Evolutionary conservation across 129 eudicot genomes (phyloP).

Genomic region (Pseudognaphalium luteoalbum): DNA sequence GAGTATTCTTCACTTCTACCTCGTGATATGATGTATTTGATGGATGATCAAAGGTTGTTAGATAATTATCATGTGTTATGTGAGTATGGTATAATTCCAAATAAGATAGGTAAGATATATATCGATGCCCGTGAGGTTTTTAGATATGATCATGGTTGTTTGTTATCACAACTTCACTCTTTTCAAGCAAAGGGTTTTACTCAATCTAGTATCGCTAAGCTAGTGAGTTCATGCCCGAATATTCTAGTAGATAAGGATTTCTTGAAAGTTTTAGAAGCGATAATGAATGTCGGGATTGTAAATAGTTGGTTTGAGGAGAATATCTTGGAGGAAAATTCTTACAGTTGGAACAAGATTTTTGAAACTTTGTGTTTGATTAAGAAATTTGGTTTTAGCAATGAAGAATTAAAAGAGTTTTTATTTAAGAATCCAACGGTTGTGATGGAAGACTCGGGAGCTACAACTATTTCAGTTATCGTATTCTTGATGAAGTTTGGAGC

Average conservation of each 20-base stretch:
- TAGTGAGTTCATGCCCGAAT: slow-evolving; percentile 58
- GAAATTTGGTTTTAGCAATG: slow-evolving; percentile 41
- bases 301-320: slow-evolving; percentile 59
- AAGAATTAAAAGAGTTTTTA: slow-evolving; percentile 44
- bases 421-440: slow-evolving; percentile 44
- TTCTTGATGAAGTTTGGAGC: slow-evolving; percentile 23
- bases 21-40: slow-evolving; percentile 45
- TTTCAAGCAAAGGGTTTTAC: slow-evolving; percentile 51
- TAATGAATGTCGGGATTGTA: slow-evolving; percentile 46
- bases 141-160: slow-evolving; percentile 47
- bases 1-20: slow-evolving; percentile 59
- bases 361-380: slow-evolving; percentile 43
- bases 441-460: slow-evolving; percentile 50
- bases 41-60: slow-evolving; percentile 61
- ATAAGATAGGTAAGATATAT: slow-evolving; percentile 66
- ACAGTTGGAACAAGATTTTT: slow-evolving; percentile 56
- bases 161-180: slow-evolving; percentile 44
- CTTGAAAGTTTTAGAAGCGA: slow-evolving; percentile 32
- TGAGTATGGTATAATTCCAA: slow-evolving; percentile 50
- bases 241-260: slow-evolving; percentile 45
- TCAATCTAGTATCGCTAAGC: slow-evolving; percentile 42
- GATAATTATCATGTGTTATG: slow-evolving; percentile 68
- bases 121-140: slow-evolving; percentile 60
- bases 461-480: slow-evolving; percentile 31
- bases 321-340: slow-evolving; percentile 42